These are phyloP conservation scores for Pichia sp. DNA, from an alignment of 1,139 yeast species.

Conservation along the genomic window DNA sequence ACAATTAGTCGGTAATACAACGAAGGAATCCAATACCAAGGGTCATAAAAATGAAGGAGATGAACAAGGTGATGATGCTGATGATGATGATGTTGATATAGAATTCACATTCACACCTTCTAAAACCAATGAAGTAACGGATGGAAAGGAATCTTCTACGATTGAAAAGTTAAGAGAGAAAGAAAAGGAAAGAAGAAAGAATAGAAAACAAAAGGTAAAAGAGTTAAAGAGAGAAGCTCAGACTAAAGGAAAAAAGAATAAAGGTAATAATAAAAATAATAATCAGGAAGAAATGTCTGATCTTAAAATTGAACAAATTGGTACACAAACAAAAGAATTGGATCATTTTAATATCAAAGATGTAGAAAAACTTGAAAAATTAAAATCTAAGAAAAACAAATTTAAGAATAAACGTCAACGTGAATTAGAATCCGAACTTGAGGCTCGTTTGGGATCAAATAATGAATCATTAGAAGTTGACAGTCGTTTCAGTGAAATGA, in stretches of 20 bases:
- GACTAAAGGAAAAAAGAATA: constrained; percentile 28
- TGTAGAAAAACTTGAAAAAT: constrained; percentile 64
- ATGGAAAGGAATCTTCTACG: constrained; percentile 58
- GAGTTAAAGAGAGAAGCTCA: constrained; percentile 43
- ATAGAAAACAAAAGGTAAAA: constrained; percentile 69
- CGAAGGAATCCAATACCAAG: too few species aligned
- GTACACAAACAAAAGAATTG: constrained; percentile 47
- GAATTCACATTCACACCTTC: constrained; percentile 96
- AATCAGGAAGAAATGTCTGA: constrained; percentile 8
- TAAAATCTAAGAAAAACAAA: constrained; percentile 48
- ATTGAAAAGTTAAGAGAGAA: constrained; percentile 79
- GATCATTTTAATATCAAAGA: constrained; percentile 79
- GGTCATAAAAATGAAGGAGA: constrained; percentile 26
- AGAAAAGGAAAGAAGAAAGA: constrained; percentile 86
- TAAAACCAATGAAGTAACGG: too few species aligned
- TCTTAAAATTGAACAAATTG: constrained; percentile 25
- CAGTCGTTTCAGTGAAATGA: constrained; percentile 82
- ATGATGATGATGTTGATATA: constrained; percentile 76
- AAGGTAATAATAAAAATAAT: constrained; percentile 21
- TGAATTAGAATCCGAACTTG: constrained; percentile 38
- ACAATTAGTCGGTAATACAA: constrained; percentile 38
- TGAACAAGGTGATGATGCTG: constrained; percentile 22
- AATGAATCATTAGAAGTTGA: constrained; percentile 57
- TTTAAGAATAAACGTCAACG: constrained; percentile 39
- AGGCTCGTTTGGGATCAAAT: constrained; percentile 7